Evolutionary conservation across 805 yeast species (phyloP).

Genomic region (Scheffersomyces spartinae): DNA sequence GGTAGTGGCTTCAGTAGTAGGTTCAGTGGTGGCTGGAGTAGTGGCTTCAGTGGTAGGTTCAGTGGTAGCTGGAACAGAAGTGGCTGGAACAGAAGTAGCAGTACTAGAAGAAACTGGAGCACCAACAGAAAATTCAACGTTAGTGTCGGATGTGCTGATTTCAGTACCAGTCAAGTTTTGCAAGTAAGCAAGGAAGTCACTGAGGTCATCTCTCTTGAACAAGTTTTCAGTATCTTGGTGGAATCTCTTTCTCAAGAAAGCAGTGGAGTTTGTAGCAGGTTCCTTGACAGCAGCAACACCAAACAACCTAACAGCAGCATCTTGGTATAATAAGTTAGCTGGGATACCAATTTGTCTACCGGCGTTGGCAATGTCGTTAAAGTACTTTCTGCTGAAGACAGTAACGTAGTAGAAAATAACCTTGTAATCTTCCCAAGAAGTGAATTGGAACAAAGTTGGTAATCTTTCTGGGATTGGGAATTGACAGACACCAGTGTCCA

Average conservation of each 20-base stretch:
- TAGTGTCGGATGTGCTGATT: conserved; percentile 9
- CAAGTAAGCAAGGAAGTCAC: conserved; percentile 12
- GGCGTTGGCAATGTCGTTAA: conserved; percentile 21
- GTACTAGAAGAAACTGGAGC: conserved; percentile 6
- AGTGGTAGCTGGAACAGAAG: conserved; percentile 10
- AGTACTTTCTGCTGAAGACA: conserved; percentile 14
- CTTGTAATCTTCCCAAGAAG: conserved; percentile 17
- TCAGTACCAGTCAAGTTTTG: conserved; percentile 15
- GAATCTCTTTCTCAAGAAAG: conserved; percentile 29
- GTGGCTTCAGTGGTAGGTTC: conserved; percentile 9
- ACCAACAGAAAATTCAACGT: conserved; percentile 7
- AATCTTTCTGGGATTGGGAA: conserved; percentile 19
- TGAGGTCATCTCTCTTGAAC: conserved; percentile 20
- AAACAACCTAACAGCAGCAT: conserved; percentile 13
- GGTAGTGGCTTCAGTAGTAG: conserved; percentile 13
- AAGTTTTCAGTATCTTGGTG: conserved; percentile 11
- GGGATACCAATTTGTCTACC: conserved; percentile 22
- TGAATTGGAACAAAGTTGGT: conserved; percentile 16
- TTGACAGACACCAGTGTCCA: conserved; percentile 28
- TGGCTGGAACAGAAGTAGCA: conserved; percentile 8
- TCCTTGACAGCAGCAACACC: conserved; percentile 15
- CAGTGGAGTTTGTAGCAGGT: conserved; percentile 27
- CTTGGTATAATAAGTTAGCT: conserved; percentile 17
- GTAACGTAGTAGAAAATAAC: conserved; percentile 24
- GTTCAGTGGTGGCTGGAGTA: conserved; percentile 13